Base-by-base conservation (phyloP, 2,329 filamentous ascomycete genomes). In the Epichloe elymi region DNA sequence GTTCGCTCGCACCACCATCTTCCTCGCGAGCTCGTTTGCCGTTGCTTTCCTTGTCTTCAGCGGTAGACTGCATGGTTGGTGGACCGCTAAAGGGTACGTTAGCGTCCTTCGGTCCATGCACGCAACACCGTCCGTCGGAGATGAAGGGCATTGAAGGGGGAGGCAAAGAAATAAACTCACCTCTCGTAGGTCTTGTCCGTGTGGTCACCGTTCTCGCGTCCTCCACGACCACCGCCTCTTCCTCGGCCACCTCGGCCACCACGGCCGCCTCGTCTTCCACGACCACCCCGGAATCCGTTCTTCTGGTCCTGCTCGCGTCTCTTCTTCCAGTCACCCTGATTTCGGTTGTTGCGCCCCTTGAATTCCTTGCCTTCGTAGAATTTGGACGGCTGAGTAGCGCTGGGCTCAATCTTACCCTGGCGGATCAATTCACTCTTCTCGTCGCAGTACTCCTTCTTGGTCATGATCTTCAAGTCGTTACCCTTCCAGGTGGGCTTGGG, bases 391-490 rank as follows among this genome's bases (percentile, higher is more conserved):
- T 62, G 62, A 55, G 60, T 64, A 46, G 63, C 65, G 60, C 72
- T 80, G 54, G 84, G 79, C 63, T 81, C 72, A 46, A 88, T 72
- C 61, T 80, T 81, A 54, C 87, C 86, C 42, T 81, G 76, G 58
- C 79, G 75, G 60, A 91, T 90, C 38, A 86, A 78, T 50, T 81
- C 71, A 52, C 75, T 76, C 74, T 91, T 91, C 67, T 83, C 80
- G n/a, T 84, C 76, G 58, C 86, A 84, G 68, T 98, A 98, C 17
- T 81, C 85, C 61, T 80, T 79, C 82, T 98, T 98, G 69, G 81
- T 83, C 81, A 88, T 90, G 71, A 93, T 83, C 64, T 82, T 72
- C 48, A 97, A 75, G 36, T 88, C 82, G 58, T 86, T 75, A 48
- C 78, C 89, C 67, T 95, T 83, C 82, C 83, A 98, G 66, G 83